Conservation (phyloP, 2,329 filamentous ascomycete genomes). For the Amauroascus verrucosus region DNA sequence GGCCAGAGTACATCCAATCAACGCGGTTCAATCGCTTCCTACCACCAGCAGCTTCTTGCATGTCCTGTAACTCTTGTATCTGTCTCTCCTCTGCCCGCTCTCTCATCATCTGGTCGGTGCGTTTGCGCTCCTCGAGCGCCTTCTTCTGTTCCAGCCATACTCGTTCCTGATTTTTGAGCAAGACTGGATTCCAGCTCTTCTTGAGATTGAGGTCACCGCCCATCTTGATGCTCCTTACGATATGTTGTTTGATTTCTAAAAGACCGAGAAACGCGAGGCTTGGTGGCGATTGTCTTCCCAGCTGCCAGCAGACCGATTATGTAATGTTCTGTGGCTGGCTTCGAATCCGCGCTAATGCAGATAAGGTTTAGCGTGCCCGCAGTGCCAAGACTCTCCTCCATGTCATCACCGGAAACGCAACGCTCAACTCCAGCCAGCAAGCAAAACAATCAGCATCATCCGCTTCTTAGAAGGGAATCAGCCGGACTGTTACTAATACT, state of each 20-base stretch:
- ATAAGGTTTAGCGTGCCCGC: conserved; percentile 1
- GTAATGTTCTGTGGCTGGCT: not conserved
- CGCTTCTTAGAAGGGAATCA: too few relatives aligned
- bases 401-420: not conserved
- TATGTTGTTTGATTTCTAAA: not conserved
- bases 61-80: conserved; percentile 78
- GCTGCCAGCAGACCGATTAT: not conserved
- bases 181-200: conserved; percentile 85
- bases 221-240: conserved; percentile 11
- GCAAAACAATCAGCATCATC: too few relatives aligned
- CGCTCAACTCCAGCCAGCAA: not conserved
- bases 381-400: not conserved
- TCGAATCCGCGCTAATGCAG: not conserved
- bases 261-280: too few relatives aligned
- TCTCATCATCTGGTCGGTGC: conserved; percentile 79
- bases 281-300: not conserved
- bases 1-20: conserved; percentile 97
- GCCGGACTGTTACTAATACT: too few relatives aligned
- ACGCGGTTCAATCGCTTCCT: conserved; percentile 71
- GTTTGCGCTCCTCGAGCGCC: conserved; percentile 88
- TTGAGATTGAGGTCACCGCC: conserved; percentile 84
- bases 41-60: conserved; percentile 82
- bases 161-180: conserved; percentile 79
- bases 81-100: conserved; percentile 90
- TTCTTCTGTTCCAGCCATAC: conserved; percentile 90